These are phyloP conservation scores for Calonectria naviculata DNA, from an alignment of 2,329 filamentous ascomycete species.

Conservation along the genomic window DNA sequence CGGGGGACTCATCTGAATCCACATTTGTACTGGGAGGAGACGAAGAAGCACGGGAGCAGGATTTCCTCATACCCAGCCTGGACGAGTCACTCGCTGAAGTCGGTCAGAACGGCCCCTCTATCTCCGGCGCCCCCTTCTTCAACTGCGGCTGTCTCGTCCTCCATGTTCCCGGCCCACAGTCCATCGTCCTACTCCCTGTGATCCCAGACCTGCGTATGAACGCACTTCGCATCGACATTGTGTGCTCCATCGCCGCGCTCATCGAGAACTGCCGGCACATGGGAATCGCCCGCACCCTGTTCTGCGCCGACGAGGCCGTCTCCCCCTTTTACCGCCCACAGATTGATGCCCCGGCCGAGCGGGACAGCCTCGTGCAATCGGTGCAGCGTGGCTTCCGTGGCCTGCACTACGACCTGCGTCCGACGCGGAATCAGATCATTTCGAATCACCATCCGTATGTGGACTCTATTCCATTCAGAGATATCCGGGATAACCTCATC, in stretches of 20 bases:
- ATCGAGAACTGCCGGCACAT: constrained; percentile 40
- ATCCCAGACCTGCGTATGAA: constrained; percentile 40
- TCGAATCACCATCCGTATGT: constrained; percentile 41
- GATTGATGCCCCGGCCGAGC: constrained; percentile 21
- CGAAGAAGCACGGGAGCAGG: constrained; percentile 10
- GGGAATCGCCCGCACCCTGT: constrained; percentile 38
- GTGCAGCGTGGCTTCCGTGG: constrained; percentile 34
- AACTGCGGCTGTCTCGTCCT: constrained; percentile 39
- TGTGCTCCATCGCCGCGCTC: constrained; percentile 37
- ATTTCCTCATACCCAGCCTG: constrained; percentile 20
- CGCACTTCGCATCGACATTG: constrained; percentile 39
- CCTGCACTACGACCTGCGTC: constrained; percentile 41
- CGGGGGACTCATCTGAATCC: constrained; percentile 8
- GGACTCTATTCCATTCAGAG: constrained; percentile 40
- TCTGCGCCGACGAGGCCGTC: constrained; percentile 37
- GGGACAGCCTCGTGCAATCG: constrained; percentile 27
- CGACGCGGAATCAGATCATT: constrained; percentile 38
- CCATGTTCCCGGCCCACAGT: constrained; percentile 31
- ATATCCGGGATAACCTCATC: constrained; percentile 42
- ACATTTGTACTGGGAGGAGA: not conserved
- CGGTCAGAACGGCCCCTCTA: constrained; percentile 8
- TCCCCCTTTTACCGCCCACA: constrained; percentile 38
- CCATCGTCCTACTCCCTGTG: constrained; percentile 34
- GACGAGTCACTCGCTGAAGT: constrained; percentile 29
- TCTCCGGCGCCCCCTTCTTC: constrained; percentile 30